Percentiles rank a stretch among this genome's conserved stretches.
phyloP scores from a whole-genome alignment of 139 green algal genomes.

The Chlorella sp. region DNA sequence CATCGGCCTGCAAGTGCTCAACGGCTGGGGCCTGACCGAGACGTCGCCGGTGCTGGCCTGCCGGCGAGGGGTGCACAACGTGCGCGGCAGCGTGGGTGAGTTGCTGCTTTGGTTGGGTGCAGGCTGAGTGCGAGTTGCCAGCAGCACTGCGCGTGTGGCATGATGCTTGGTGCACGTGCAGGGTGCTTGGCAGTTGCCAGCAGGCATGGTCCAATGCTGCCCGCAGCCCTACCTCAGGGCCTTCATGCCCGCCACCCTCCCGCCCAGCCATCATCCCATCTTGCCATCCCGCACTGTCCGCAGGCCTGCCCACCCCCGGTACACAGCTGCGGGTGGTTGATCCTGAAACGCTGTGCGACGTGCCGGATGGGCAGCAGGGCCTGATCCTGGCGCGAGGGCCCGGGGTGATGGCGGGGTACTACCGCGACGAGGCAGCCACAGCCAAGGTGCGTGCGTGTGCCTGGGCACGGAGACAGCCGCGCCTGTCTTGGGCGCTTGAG shows the following conservation, averaged over 20 bases:
- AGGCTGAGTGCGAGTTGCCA: neutral
- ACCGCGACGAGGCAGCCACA: conserved; percentile 70
- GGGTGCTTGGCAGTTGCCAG: no score
- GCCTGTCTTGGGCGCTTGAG: no score
- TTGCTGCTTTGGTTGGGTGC: neutral
- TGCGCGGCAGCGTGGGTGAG: conserved; percentile 85
- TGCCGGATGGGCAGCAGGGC: conserved; percentile 77
- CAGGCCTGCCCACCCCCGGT: conserved; percentile 68
- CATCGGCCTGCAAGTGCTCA: conserved; percentile 86
- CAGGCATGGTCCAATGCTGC: no score
- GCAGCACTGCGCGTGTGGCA: no score
- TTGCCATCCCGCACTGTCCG: neutral
- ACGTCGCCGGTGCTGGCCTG: conserved; percentile 92
- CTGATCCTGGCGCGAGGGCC: conserved; percentile 84
- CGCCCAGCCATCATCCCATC: no score
- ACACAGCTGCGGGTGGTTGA: conserved; percentile 90
- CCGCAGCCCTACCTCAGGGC: no score
- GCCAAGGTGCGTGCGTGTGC: conserved; percentile 8
- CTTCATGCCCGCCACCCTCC: no score
- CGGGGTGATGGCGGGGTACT: conserved; percentile 83
- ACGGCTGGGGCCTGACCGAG: conserved; percentile 95
- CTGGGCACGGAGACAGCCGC: no score
- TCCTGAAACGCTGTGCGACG: conserved; percentile 63
- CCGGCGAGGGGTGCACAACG: conserved; percentile 64
- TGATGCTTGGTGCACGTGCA: no score